A percentile compares a stretch with the other conserved stretches of the same genome.
Evolutionary conservation across 306 rosid species (phyloP).

Genomic region (Trifolium subterraneum): DNA sequence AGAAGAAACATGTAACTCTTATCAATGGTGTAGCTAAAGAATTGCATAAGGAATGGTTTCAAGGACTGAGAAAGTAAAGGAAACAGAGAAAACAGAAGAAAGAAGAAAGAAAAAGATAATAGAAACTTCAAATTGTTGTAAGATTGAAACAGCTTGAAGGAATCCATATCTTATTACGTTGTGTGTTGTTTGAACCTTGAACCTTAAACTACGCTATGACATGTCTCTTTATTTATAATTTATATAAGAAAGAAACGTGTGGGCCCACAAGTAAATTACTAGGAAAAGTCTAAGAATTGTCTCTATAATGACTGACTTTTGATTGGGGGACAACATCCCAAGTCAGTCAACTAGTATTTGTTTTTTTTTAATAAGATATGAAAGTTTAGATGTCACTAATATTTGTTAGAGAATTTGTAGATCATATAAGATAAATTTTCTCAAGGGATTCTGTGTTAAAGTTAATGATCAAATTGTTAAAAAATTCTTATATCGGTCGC

Average conservation of each 20-base stretch:
- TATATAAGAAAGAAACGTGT: background rate
- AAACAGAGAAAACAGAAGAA: conserved; percentile 34
- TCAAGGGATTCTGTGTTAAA: too few relatives aligned
- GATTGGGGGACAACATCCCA: background rate
- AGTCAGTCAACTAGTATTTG: conserved; percentile 38
- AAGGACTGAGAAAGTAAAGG: conserved; percentile 45
- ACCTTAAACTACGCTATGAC: background rate
- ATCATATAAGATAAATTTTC: too few relatives aligned
- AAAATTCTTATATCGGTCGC: too few relatives aligned
- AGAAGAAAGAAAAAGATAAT: conserved; percentile 48
- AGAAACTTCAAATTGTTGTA: conserved; percentile 41
- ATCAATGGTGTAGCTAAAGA: conserved; percentile 38
- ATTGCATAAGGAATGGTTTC: conserved; percentile 46
- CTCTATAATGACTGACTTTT: background rate
- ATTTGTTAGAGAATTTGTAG: too few relatives aligned
- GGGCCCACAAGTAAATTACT: background rate
- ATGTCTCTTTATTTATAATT: background rate
- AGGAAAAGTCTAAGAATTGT: too few relatives aligned
- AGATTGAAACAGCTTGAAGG: background rate
- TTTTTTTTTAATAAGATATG: too few relatives aligned
- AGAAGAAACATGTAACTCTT: conserved; percentile 71
- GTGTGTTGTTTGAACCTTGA: background rate
- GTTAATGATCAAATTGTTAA: too few relatives aligned
- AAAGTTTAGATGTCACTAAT: too few relatives aligned
- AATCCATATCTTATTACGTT: background rate